These are phyloP conservation scores for Fusarium oxysporum DNA, from an alignment of 2,329 filamentous ascomycete species.

Conservation along the genomic window DNA sequence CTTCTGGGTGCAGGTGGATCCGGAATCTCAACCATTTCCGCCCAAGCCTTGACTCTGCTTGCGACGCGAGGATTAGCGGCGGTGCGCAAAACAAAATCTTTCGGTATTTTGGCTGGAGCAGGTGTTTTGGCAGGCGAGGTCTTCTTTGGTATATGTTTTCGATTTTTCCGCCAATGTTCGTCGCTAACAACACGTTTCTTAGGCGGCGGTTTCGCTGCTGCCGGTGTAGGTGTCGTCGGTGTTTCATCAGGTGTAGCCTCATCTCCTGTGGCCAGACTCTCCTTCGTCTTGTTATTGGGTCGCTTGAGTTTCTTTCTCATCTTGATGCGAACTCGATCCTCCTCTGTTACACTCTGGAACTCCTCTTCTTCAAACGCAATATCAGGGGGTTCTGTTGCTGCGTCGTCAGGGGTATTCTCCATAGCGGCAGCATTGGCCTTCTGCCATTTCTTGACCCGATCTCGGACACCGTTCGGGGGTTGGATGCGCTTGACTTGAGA, in stretches of 20 bases:
- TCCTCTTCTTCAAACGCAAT: slow-evolving; percentile 70
- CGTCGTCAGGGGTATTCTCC: slow-evolving; percentile 62
- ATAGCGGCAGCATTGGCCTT: slow-evolving; percentile 77
- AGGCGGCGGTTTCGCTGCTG: slow-evolving; percentile 67
- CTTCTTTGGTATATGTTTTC: slow-evolving; percentile 60
- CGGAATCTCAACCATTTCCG: slow-evolving; percentile 64
- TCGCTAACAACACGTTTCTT: slow-evolving; percentile 95
- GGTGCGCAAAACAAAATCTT: slow-evolving; percentile 67
- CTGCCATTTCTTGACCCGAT: slow-evolving; percentile 88
- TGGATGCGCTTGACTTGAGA: slow-evolving; percentile 68
- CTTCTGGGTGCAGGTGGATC: slow-evolving; percentile 54
- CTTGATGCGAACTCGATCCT: slow-evolving; percentile 69
- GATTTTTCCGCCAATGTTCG: slow-evolving; percentile 83
- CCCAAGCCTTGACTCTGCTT: slow-evolving; percentile 73
- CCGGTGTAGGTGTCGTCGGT: slow-evolving; percentile 32
- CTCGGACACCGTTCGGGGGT: slow-evolving; percentile 75
- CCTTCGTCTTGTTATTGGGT: slow-evolving; percentile 47
- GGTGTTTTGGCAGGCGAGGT: slow-evolving; percentile 51
- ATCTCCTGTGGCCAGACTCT: slow-evolving; percentile 39
- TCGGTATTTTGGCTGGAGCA: slow-evolving; percentile 59
- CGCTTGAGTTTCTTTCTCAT: slow-evolving; percentile 59
- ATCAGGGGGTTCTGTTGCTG: slow-evolving; percentile 69
- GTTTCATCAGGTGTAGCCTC: slow-evolving; percentile 36
- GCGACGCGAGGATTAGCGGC: slow-evolving; percentile 66
- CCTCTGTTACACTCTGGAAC: slow-evolving; percentile 67